phyloP scores from a whole-genome alignment of 2,329 filamentous ascomycete species.

The Beauveria bassiana region DNA sequence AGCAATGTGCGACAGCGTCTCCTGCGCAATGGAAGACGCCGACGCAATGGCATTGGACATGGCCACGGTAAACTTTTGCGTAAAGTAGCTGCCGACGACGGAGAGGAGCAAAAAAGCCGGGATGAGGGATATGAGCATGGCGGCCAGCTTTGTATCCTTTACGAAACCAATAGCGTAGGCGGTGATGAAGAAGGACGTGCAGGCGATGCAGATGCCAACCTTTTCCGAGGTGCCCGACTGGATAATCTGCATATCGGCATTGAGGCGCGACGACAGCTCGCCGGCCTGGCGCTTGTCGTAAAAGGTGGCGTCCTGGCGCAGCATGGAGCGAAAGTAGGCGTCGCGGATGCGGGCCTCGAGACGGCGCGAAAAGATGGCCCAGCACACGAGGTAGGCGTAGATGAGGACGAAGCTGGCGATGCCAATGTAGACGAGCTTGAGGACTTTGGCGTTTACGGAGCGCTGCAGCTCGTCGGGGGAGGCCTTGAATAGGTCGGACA shows the following conservation, averaged over 20 bases:
- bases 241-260: constrained; percentile 58
- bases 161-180: constrained; percentile 61
- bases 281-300: constrained; percentile 57
- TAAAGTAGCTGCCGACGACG: constrained; percentile 45
- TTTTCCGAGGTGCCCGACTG: constrained; percentile 64
- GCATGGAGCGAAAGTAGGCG: constrained; percentile 48
- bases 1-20: constrained; percentile 50
- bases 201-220: constrained; percentile 56
- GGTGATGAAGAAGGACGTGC: constrained; percentile 57
- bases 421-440: constrained; percentile 55
- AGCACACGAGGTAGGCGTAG: constrained; percentile 56
- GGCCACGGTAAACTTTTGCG: constrained; percentile 40
- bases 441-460: constrained; percentile 48
- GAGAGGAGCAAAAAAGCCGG: constrained; percentile 56
- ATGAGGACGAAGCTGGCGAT: constrained; percentile 56
- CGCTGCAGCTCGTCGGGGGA: constrained; percentile 27
- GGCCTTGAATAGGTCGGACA: background rate
- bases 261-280: constrained; percentile 56
- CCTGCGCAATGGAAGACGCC: constrained; percentile 55
- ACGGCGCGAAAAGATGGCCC: constrained; percentile 56
- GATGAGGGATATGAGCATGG: constrained; percentile 54
- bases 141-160: constrained; percentile 53
- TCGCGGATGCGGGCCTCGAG: constrained; percentile 56
- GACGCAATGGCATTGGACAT: constrained; percentile 47
- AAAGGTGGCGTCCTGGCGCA: constrained; percentile 55